phyloP scores from a whole-genome alignment of 2,329 filamentous ascomycete genomes.

The Colletotrichum sp. region DNA sequence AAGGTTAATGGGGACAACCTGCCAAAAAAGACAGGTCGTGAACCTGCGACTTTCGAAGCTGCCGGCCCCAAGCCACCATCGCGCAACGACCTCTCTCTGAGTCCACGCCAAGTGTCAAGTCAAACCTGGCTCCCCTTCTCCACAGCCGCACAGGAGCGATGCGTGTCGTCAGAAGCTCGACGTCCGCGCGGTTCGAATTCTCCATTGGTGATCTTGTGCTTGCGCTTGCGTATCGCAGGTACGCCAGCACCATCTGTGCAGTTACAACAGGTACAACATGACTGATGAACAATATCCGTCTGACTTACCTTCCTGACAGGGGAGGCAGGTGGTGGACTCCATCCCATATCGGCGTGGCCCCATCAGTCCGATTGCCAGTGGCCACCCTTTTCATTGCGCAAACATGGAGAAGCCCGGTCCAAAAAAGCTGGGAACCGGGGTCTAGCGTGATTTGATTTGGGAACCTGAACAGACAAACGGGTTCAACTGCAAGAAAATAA shows the following conservation, averaged over 20 bases:
- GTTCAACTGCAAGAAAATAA: neutral
- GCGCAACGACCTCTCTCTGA: neutral
- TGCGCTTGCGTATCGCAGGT: neutral
- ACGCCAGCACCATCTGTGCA: neutral
- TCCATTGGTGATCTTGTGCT: neutral
- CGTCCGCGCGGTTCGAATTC: neutral
- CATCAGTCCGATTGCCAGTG: neutral
- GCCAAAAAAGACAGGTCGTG: neutral
- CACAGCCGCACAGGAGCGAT: neutral
- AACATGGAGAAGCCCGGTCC: conserved; percentile 10
- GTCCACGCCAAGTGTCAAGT: neutral
- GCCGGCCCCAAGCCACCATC: neutral
- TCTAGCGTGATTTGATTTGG: neutral
- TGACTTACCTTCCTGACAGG: neutral
- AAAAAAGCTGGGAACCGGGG: neutral
- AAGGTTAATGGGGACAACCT: neutral
- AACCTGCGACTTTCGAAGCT: neutral
- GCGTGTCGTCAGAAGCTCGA: neutral
- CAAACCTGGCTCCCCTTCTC: neutral
- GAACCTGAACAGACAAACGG: neutral
- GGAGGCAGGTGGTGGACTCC: neutral
- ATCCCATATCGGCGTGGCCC: neutral
- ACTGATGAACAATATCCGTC: neutral
- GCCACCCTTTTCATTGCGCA: neutral
- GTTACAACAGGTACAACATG: neutral